These are phyloP conservation scores for Symmetrospora coprosmae DNA, from an alignment of 768 basidiomycete genomes.

Conservation along the genomic window DNA sequence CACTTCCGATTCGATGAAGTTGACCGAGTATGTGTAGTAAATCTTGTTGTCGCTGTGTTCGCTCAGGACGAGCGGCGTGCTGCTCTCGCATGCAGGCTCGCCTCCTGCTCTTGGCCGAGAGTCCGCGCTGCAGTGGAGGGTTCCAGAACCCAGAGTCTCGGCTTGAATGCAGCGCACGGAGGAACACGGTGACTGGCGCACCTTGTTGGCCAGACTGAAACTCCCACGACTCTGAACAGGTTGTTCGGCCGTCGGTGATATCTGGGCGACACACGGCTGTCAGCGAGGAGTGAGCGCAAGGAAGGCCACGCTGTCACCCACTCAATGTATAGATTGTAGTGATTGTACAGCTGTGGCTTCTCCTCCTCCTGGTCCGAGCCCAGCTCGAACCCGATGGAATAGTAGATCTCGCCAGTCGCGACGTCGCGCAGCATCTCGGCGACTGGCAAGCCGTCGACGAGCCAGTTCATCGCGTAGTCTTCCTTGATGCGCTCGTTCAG, in stretches of 20 bases:
- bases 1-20: conserved; percentile 55
- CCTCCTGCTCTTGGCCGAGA: background rate
- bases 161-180: background rate
- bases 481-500: conserved; percentile 82
- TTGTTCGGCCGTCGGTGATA: conserved; percentile 61
- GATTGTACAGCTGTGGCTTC: conserved; percentile 67
- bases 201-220: conserved; percentile 60
- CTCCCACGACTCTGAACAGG: conserved; percentile 77
- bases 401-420: conserved; percentile 69
- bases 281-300: background rate
- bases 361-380: conserved; percentile 37
- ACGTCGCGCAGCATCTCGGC: conserved; percentile 78
- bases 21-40: conserved; percentile 73
- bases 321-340: conserved; percentile 51
- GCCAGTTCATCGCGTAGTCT: conserved; percentile 86
- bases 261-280: conserved; percentile 39
- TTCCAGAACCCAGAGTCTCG: background rate
- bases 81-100: conserved; percentile 15
- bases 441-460: conserved; percentile 82
- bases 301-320: conserved; percentile 31
- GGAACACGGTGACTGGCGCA: too few relatives aligned
- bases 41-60: conserved; percentile 36
- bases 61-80: background rate
- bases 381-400: conserved; percentile 68
- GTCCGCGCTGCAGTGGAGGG: background rate